These are phyloP conservation scores for Eucalyptus brandiana DNA, from an alignment of 345 rosid genomes.

Conservation along the genomic window DNA sequence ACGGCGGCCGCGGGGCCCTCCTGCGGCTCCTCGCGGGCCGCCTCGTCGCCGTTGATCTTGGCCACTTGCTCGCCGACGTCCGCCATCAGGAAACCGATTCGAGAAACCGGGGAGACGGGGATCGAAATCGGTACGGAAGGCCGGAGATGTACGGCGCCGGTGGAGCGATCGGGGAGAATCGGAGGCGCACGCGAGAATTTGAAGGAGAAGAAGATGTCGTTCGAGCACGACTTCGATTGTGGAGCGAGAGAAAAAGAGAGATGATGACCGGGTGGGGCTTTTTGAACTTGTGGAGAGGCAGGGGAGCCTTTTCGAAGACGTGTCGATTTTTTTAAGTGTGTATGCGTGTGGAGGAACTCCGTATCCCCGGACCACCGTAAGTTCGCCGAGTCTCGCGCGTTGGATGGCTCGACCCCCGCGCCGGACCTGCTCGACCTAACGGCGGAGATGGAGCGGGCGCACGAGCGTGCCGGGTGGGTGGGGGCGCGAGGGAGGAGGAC, in stretches of 20 bases:
- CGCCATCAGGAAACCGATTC: slow-evolving; percentile 6
- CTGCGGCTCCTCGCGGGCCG: not conserved
- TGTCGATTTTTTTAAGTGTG: not conserved
- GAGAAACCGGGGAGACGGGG: not conserved
- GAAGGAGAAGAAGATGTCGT: not conserved
- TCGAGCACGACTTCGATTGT: not conserved
- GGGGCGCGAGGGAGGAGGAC: not conserved
- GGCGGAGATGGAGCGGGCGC: not conserved
- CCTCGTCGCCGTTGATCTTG: not conserved
- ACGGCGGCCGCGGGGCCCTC: slow-evolving; percentile 14
- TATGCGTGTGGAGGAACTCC: not conserved
- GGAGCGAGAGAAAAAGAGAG: not conserved
- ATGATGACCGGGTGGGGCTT: not conserved
- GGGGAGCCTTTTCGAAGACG: not conserved
- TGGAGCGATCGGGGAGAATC: not conserved
- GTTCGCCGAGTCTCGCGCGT: not conserved
- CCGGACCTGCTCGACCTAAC: not conserved
- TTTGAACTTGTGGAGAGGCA: not conserved
- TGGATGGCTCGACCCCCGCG: not conserved
- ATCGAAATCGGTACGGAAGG: not conserved
- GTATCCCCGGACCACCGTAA: not conserved
- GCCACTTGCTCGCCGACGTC: slow-evolving; percentile 6
- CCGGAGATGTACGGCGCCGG: not conserved
- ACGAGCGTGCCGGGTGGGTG: too few relatives aligned
- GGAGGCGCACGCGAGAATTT: not conserved